These are phyloP conservation scores for Backusella liffmaniae DNA, from an alignment of 192 early-diverging fungal species.

Conservation along the genomic window DNA sequence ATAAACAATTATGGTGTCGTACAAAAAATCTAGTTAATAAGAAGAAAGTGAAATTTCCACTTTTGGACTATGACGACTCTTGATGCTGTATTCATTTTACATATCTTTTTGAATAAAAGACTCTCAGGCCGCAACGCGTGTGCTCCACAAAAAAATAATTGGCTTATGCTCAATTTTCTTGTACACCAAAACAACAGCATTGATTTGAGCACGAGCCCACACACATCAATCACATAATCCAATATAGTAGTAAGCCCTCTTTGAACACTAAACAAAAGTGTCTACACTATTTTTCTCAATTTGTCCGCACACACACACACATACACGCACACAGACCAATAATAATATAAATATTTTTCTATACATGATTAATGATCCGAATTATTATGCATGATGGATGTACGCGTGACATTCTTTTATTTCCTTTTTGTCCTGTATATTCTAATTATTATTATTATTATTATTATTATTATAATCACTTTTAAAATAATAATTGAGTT, in stretches of 20 bases:
- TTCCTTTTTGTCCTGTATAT: background rate
- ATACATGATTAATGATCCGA: background rate
- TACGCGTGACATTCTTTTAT: background rate
- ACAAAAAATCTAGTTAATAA: background rate
- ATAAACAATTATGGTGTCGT: background rate
- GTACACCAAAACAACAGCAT: background rate
- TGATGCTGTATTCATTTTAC: background rate
- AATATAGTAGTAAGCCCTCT: background rate
- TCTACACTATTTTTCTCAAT: background rate
- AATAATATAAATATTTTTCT: background rate
- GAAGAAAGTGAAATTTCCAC: background rate
- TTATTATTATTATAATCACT: background rate
- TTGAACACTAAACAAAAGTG: background rate
- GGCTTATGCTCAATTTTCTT: background rate
- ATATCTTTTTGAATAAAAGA: background rate
- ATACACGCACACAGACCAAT: background rate
- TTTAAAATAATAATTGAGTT: background rate
- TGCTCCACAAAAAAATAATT: background rate
- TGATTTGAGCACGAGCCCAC: slow-evolving; percentile 10
- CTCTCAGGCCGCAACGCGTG: slow-evolving; percentile 2
- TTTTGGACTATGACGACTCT: background rate
- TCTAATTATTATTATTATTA: background rate
- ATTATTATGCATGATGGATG: background rate
- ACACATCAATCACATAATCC: background rate
- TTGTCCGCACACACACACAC: background rate